Conservation (phyloP, 306 rosid genomes). For the Rosa persica region DNA sequence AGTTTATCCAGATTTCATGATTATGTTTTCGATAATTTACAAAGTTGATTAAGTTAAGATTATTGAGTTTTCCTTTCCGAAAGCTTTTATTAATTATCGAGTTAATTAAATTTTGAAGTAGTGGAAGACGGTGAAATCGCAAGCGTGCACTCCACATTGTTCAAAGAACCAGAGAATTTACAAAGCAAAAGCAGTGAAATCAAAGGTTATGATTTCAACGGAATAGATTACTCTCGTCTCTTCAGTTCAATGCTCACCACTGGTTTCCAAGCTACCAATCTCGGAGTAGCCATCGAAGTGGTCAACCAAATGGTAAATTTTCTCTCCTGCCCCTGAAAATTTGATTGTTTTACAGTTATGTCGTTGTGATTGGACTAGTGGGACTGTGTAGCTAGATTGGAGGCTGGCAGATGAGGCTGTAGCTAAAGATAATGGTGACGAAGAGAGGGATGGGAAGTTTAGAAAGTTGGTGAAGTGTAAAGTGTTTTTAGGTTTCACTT, state of each 20-base stretch:
- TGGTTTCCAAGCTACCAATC: constrained; percentile 89
- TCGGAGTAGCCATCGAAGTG: constrained; percentile 69
- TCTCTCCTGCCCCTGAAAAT: neutral
- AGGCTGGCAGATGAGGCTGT: constrained; percentile 67
- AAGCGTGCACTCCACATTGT: constrained; percentile 52
- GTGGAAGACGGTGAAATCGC: constrained; percentile 27
- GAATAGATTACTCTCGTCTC: constrained; percentile 61
- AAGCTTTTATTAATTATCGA: no score
- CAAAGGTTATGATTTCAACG: constrained; percentile 87
- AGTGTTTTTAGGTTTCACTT: constrained; percentile 87
- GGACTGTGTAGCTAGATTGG: constrained; percentile 71
- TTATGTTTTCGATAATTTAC: no score
- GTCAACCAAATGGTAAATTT: constrained; percentile 73
- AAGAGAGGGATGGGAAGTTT: constrained; percentile 49
- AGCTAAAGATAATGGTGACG: constrained; percentile 50
- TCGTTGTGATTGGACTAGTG: constrained; percentile 27
- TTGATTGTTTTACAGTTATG: neutral
- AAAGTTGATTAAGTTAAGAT: no score
- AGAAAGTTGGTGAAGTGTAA: constrained; percentile 63
- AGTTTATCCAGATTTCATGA: no score
- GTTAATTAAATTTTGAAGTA: neutral
- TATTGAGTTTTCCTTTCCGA: no score
- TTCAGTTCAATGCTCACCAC: constrained; percentile 59
- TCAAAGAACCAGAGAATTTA: constrained; percentile 64
- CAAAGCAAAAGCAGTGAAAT: constrained; percentile 54